Base-by-base conservation (phyloP, 73 alveolate genomes). In the Tetrahymena thermophila region DNA sequence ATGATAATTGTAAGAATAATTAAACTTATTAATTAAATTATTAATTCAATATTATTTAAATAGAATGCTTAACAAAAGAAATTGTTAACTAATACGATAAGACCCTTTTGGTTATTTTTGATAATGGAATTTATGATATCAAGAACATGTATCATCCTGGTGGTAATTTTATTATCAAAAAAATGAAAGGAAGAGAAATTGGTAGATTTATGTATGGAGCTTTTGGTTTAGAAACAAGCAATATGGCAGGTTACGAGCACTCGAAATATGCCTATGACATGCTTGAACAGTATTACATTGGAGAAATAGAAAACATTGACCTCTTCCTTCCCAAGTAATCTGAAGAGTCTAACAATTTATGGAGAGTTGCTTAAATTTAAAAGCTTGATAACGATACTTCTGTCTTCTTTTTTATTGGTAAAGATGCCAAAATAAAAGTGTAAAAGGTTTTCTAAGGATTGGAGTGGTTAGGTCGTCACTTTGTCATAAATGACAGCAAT, bases 131-230 rank as follows among this genome's bases (percentile, higher is more conserved):
- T 13, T 35, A 85, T 1, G 95, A 95, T 85, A 55, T 95, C 6
- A 95, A 89, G 35, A 85, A 93, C 23, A 55, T 85, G 43, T 35
- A 85, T 34, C 99, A 97, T 89, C 99, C 99, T 35, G 99, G 99
- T 0, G 97, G 97, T 6, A 71, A 96, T 55, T 97, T 95, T 94
- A 96, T 96, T 44, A 93, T 97, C 44, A 96, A 96, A 21, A 85
- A 94, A 37, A 96, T 93, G 84, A 96, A 96, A 55, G 98, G 98
- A 19, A 97, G 96, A 71, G 99, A 97, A 43, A 94, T 97, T 37
- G 94, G 97, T 1, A 97, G 97, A 89, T 97, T 94, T 89, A 95
- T 97, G 42, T 97, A 96, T 85, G 99, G 99, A 13, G 98, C 98
- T 16, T 94, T 96, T 83, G 93, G 96, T 9, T 40, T 97, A 57